These are phyloP conservation scores for Podospora pseudoanserina DNA, from an alignment of 495 filamentous ascomycete species.

Conservation along the genomic window DNA sequence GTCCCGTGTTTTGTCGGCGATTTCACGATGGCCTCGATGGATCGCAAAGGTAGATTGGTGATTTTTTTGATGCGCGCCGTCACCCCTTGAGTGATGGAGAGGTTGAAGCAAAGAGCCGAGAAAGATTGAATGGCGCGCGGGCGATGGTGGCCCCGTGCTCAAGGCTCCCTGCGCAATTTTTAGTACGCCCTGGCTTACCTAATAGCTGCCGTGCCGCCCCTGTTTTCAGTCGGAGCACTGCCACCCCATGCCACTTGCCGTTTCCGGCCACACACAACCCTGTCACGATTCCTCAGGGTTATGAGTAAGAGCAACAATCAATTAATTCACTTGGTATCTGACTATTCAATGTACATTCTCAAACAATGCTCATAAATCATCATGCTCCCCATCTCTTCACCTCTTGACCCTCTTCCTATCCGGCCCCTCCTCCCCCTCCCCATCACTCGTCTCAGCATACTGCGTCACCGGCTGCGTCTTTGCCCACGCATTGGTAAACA, in stretches of 20 bases:
- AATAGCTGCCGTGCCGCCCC: constrained; percentile 3
- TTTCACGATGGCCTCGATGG: constrained; percentile 49
- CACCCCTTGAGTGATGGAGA: constrained; percentile 52
- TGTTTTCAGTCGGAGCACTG: neutral
- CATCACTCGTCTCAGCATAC: constrained; percentile 89
- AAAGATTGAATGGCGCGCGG: constrained; percentile 39
- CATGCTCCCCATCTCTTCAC: neutral
- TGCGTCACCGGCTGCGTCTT: constrained; percentile 89
- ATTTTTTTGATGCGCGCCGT: constrained; percentile 53
- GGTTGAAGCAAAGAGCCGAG: constrained; percentile 47
- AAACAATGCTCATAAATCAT: neutral
- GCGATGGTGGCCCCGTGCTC: constrained; percentile 43
- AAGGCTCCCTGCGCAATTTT: constrained; percentile 23
- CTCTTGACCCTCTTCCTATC: constrained; percentile 65
- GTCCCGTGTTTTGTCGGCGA: constrained; percentile 39
- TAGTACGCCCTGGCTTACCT: constrained; percentile 27
- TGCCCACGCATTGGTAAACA: constrained; percentile 92
- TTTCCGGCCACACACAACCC: neutral
- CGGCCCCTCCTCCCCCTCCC: constrained; percentile 70
- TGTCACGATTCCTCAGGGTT: neutral
- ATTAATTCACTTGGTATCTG: neutral
- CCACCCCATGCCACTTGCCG: neutral
- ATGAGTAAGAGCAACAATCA: neutral
- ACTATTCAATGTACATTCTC: neutral
- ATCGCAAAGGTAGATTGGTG: constrained; percentile 49